Evolutionary conservation across 352 stramenopile species (phyloP).

Genomic region (Phytophthora sp.): DNA sequence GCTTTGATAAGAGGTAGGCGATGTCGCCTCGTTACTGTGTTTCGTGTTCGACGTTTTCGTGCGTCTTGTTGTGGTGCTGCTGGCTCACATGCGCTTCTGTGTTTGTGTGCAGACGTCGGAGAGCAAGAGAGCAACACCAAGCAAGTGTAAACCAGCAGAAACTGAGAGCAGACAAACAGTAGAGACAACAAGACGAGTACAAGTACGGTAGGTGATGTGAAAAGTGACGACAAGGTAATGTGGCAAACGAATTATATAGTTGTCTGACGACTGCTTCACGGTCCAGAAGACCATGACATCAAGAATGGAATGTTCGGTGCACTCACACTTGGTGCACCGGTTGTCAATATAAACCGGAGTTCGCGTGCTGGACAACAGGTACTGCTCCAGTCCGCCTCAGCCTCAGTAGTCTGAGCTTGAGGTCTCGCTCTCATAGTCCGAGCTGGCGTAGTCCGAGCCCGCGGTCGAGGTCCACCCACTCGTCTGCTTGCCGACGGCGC

Average conservation of each 20-base stretch:
- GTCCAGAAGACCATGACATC: conserved; percentile 3
- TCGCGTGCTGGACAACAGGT: neutral
- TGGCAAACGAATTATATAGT: conserved; percentile 24
- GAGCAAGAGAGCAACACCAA: neutral
- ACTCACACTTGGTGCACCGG: conserved; percentile 7
- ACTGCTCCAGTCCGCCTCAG: neutral
- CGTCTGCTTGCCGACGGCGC: conserved; percentile 38
- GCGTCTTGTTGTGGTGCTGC: neutral
- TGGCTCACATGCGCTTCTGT: conserved; percentile 18
- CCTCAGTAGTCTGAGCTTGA: neutral
- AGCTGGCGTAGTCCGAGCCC: conserved; percentile 2
- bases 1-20: conserved; percentile 27
- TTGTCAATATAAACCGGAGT: conserved; percentile 10
- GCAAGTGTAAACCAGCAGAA: neutral
- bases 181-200: conserved; percentile 16
- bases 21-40: conserved; percentile 18
- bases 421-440: conserved; percentile 4
- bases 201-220: conserved; percentile 10
- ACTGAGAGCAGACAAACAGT: neutral
- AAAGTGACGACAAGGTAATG: conserved; percentile 21
- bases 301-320: conserved; percentile 4
- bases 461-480: conserved; percentile 11
- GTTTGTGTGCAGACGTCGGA: neutral
- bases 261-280: conserved; percentile 15
- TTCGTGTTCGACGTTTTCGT: conserved; percentile 9